Base-by-base conservation (phyloP, 495 filamentous ascomycete genomes). In the Annulohypoxylon bovei region DNA sequence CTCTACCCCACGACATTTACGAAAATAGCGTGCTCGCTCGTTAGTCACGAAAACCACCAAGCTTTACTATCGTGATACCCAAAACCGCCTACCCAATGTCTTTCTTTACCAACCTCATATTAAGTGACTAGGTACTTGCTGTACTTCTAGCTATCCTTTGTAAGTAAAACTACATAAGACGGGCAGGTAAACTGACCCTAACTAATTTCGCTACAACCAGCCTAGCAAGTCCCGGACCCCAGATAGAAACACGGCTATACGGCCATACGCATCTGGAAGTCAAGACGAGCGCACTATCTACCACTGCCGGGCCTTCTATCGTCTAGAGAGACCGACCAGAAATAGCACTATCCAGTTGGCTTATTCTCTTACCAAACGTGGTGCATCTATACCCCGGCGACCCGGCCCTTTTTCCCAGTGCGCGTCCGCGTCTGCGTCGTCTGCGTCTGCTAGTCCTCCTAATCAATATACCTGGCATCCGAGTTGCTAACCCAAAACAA, bases 261-360 rank as follows among this genome's bases (percentile, higher is more conserved):
- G 70, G 66, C 63, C 66, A 69, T 69, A 73, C 70, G 54, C 70
- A 65, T 69, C 62, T 66, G 42, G 62, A 70, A 68, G 70, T 62
- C 66, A 70, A 73, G 70, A 59, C 70, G 12, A 66, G 28, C 23
- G 49, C 47, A 59, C 5, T 61, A 27, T 35, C 44, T 69, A 42
- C 69, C 60, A 64, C 25, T 61, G 33, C 53, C 69, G 59, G 64
- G 23, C 64, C 64, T 49, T 61, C 59, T 47, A n/a, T 64, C 53
- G 44, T 68, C 33, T 35, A 58, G 49, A 73, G 40, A 27, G 44
- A 20, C 65, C 49, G 55, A 58, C 42, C 56, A 62, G 65, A 55
- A 73, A 63, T 70, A 70, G 47, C 32, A 47, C 46, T 56, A 66
- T 68, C 70, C 66, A 70, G 70, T 73, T 73, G 65, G 70, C 60